Base-by-base conservation (phyloP, 371 early-diverging fungal genomes). In the Mucor lusitanicus region DNA sequence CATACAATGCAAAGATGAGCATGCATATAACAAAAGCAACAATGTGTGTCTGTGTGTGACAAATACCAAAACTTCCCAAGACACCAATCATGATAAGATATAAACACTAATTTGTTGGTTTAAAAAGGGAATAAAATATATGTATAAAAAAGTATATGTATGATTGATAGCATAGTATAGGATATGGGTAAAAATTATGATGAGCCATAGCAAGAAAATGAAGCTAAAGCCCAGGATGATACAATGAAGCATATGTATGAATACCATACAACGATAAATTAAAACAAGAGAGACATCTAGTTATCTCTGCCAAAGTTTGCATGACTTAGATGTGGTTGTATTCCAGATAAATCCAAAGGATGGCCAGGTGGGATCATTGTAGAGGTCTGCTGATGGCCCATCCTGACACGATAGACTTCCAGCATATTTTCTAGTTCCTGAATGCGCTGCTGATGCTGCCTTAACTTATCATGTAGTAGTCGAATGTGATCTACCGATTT, bases 401-500 rank as follows among this genome's bases (percentile, higher is more conserved):
- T 35, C 59, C 70, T 64, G 44, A 64, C 63, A 65, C 70, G 72
- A 62, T 73, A 77, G 15, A 71, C 39, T 39, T 70, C 72, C 66
- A 79, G 44, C 27, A 72, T 66, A n/a, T 69, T 67, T 69, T 92
- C 92, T 28, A 93, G 81, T 61, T 94, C 92, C 59, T 84, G 84
- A 64, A 88, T 87, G 25, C 93, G 85, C 28, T 82, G 77, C 30
- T 74, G 76, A 72, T 89, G 84, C 32, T 79, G 78, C 56, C 81
- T 76, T 17, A 90, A 74, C 61, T 77, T 70, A 62, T 87, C 82
- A 64, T 90, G 85, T 39, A 92, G 71, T 59, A 85, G 76, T 32
- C 89, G 83, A 72, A 96, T 94, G 74, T 96, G 94, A 53, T 95
- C 95, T 27, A 95, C 96, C 2, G 93, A 90, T 73, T 93, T 90